Base-by-base conservation (phyloP, 305 asterid genomes). In the Fraxinus platypoda region DNA sequence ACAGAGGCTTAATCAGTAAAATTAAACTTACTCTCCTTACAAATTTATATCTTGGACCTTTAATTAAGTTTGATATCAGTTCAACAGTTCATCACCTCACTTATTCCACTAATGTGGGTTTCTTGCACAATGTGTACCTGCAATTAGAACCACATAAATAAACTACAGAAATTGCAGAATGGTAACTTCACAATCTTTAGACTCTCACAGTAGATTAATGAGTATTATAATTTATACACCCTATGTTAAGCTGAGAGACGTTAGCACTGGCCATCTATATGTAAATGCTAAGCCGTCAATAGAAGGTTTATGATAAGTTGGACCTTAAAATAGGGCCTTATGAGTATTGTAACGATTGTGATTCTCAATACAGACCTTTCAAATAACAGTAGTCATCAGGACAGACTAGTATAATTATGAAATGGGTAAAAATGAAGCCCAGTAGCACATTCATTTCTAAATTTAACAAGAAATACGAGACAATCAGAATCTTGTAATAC, bases 111-210 rank as follows among this genome's bases (percentile, higher is more conserved):
- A n/a, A 77, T 54, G 75, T 35, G 41, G 71, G 70, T 73, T 77
- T 79, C 46, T 3, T 73, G 83, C 76, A 80, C 70, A 35, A 77
- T 82, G 82, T 68, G 62, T 73, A 21, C 66, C 66, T 21, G 75
- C 76, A 34, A 13, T 25, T 38, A 35, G 23, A 75, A 75, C 12
- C 11, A 30, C 12, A 35, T 34, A 31, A 70, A 74, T 30, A 6
- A 74, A 75, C 78, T 79, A 21, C 46, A 79, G 70, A 41, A 71
- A 49, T 72, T 72, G 33, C 78, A 72, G 37, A 59, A 80, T 26
- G 33, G 72, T n/a, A 28, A 26, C 9, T 62, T 17, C 21, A 2
- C 23, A 59, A 52, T 68, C 80, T 43, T 62, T 43, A 19, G 75
- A 23, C 81, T 28, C 35, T 28, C 7, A 70, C 23, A 74, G 59